A percentile compares a stretch with the other conserved stretches of the same genome.
Evolutionary conservation across 139 green algal genomes (phyloP).

Genomic region (Chlamydomonas eustigma): DNA sequence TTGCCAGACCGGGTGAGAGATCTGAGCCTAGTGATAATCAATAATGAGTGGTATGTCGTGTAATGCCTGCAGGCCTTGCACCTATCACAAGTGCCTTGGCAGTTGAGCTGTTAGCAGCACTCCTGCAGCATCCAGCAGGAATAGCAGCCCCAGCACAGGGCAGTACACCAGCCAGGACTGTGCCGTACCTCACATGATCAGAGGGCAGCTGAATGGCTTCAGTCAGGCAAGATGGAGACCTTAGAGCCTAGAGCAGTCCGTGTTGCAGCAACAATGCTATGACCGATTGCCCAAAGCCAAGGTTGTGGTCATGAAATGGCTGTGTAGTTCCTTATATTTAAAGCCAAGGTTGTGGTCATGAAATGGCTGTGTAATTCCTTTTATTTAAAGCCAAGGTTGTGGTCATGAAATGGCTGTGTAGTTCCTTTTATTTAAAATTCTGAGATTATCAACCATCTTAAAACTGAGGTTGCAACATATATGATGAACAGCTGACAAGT

Average conservation of each 20-base stretch:
- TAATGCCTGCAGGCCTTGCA: conserved; percentile 83
- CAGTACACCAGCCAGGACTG: conserved; percentile 9
- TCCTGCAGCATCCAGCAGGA: conserved; percentile 69
- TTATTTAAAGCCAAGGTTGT: neutral
- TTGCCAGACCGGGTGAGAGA: too few species aligned
- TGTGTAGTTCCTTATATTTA: too few species aligned
- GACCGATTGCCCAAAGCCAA: too few species aligned
- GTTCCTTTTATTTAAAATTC: too few species aligned
- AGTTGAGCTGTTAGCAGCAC: conserved; percentile 82
- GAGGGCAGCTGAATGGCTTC: conserved; percentile 28
- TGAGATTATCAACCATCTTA: neutral
- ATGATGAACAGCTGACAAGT: neutral
- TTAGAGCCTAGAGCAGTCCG: neutral
- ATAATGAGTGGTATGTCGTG: too few species aligned
- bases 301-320: too few species aligned
- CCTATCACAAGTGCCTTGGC: conserved; percentile 82
- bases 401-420: neutral
- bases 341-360: too few species aligned
- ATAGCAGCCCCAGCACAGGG: conserved; percentile 36
- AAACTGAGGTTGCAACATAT: neutral
- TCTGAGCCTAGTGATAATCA: too few species aligned
- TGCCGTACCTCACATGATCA: conserved; percentile 70
- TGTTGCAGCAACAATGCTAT: too few species aligned
- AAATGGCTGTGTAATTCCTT: too few species aligned
- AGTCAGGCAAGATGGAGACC: conserved; percentile 23